Evolutionary conservation across 257 asterid species (phyloP).

Genomic region (Verbena officinalis): DNA sequence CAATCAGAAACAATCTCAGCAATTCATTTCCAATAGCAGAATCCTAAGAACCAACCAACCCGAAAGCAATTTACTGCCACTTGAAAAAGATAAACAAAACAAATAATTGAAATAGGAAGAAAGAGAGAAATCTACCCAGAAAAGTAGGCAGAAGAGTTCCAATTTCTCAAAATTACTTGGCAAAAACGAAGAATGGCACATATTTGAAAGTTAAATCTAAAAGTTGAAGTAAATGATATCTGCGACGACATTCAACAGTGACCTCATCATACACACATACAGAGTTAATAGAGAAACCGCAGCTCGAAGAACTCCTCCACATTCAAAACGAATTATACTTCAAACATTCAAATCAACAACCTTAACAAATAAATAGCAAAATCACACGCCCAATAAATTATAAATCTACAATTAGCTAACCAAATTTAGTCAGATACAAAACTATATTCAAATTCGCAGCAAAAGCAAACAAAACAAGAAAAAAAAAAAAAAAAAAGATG

Average conservation of each 20-base stretch:
- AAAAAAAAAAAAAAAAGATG: not conserved
- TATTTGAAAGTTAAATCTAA: conserved; percentile 4
- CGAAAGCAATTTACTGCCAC: not conserved
- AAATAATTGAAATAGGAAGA: not conserved
- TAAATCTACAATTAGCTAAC: conserved; percentile 13
- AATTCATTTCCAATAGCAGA: not conserved
- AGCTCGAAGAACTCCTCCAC: conserved; percentile 19
- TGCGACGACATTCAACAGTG: conserved; percentile 10
- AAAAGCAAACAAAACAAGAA: not conserved
- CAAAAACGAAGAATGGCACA: not conserved
- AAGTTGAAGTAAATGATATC: conserved; percentile 5
- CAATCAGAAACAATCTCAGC: conserved; percentile 7
- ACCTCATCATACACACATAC: conserved; percentile 3
- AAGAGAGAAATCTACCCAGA: not conserved
- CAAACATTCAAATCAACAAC: conserved; percentile 14
- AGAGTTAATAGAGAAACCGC: conserved; percentile 8
- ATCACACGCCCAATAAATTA: not conserved
- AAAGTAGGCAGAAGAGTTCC: conserved; percentile 1
- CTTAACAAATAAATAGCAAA: not conserved
- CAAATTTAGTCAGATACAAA: conserved; percentile 24
- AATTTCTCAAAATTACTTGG: conserved; percentile 1
- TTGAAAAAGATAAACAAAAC: too few species aligned
- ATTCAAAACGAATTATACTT: conserved; percentile 20
- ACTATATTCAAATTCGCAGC: conserved; percentile 15
- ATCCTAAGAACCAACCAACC: conserved; percentile 1